Evolutionary conservation across 2,329 filamentous ascomycete species (phyloP), one percentile per base, ranked within the genome.

Genomic region (Moelleriella libera): DNA sequence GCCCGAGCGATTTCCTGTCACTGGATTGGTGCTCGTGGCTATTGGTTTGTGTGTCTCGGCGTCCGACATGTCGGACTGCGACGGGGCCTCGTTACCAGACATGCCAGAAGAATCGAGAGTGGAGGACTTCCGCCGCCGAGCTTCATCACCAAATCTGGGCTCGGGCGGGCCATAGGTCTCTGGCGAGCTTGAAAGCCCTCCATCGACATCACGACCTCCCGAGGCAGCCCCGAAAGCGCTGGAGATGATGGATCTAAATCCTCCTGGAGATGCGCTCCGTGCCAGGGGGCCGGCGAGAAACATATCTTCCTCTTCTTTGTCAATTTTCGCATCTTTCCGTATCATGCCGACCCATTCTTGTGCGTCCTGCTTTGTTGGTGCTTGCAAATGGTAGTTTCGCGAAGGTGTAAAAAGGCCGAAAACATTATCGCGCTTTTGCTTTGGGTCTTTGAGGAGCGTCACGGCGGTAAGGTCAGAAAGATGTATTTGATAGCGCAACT

Each of bases 401-500:
- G 88, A 84, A 0, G 89, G 85, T 0, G 88, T 90, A 66, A 95
- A 98, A 43, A 97, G 75, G 21, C 86, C 92, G 61, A 98, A 97
- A 51, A 96, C 79, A 61, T 95, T 81, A 46, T 87, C 78, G 49
- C 85, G 83, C 61, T 85, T 89, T 51, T 88, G 82, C 64, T 94
- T 95, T 7, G 87, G 84, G 57, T 94, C 88, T 58, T 86, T 89
- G 53, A 97, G 81, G 50, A 86, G 79, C 2, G 89, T 86, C 43
- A 95, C 87, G 6, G 92, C 89, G 3, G 89, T 96, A 50, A 97
- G 77, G 51, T 98, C 92, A 42, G 86, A 84, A 40, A 97, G 76
- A 58, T 82, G 82, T 58, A 98, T 80, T 60, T 94, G 89, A 59
- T 94, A 83, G 46, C 87, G 84, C 42, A 98, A 76, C 63, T 89